A percentile compares a stretch with the other conserved stretches of the same genome.
phyloP scores from a whole-genome alignment of 139 green algal species.

The Desmodesmus armatus region DNA sequence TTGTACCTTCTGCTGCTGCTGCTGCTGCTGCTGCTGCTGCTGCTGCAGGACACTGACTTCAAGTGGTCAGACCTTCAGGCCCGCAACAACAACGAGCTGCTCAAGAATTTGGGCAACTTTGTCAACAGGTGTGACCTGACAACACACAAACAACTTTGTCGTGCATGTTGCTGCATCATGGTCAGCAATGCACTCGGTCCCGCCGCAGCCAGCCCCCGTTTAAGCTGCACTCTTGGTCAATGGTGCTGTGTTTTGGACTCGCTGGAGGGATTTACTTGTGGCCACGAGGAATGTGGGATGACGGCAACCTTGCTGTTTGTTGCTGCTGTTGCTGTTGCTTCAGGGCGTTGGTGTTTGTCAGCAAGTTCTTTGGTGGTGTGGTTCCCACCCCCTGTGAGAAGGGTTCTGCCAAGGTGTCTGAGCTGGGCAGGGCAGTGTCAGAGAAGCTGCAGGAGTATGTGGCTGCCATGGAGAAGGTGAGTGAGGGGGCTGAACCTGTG shows the following conservation, averaged over 20 bases:
- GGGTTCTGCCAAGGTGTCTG: constrained; percentile 53
- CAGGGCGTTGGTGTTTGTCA: constrained; percentile 72
- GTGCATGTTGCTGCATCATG: no score
- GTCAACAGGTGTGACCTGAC: constrained; percentile 64
- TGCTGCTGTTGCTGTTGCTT: background rate
- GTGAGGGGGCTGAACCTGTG: no score
- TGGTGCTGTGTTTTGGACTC: no score
- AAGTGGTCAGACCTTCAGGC: constrained; percentile 93
- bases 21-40: no score
- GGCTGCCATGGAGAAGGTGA: constrained; percentile 72
- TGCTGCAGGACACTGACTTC: constrained; percentile 90
- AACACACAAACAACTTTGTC: no score
- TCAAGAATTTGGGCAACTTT: constrained; percentile 96
- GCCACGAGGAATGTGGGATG: no score
- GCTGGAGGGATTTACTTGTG: no score
- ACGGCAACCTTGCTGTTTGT: no score
- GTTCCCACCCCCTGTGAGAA: constrained; percentile 61
- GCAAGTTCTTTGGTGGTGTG: constrained; percentile 78
- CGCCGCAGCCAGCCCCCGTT: no score
- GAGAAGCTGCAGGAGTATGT: constrained; percentile 83
- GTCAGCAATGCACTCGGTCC: no score
- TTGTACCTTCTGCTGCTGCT: no score
- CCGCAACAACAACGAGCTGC: constrained; percentile 93
- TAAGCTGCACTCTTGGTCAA: no score
- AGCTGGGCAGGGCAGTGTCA: constrained; percentile 66